These are phyloP conservation scores for Xylariaceae sp. DNA, from an alignment of 2,329 filamentous ascomycete genomes.

Conservation along the genomic window DNA sequence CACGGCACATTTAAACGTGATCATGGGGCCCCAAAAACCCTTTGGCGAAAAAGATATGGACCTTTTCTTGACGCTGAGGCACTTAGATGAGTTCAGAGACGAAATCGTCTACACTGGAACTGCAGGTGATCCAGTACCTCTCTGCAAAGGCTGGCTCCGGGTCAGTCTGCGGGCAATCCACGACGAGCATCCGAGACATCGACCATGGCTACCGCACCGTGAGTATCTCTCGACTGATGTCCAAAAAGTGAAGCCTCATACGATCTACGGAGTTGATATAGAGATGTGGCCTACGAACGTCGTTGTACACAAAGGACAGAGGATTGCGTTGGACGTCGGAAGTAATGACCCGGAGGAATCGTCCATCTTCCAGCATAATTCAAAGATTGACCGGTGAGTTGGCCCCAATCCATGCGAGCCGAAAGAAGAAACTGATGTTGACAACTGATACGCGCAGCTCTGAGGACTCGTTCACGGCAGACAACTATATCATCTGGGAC, in stretches of 20 bases:
- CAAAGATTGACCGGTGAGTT: conserved; percentile 38
- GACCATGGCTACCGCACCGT: conserved; percentile 50
- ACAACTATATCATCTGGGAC: conserved; percentile 45
- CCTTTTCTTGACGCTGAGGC: conserved; percentile 57
- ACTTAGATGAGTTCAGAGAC: conserved; percentile 48
- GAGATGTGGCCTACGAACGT: conserved; percentile 63
- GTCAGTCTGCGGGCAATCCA: conserved; percentile 52
- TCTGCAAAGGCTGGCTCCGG: conserved; percentile 61
- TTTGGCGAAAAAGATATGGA: conserved; percentile 49
- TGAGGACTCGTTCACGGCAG: conserved; percentile 38
- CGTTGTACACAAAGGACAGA: conserved; percentile 44
- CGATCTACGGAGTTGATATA: conserved; percentile 55
- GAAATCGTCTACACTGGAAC: conserved; percentile 63
- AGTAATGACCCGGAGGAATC: conserved; percentile 47
- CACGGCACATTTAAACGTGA: conserved; percentile 59
- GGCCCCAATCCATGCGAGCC: neutral
- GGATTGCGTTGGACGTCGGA: conserved; percentile 43
- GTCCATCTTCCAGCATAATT: conserved; percentile 44
- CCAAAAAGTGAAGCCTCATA: conserved; percentile 47
- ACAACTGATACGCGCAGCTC: conserved; percentile 25
- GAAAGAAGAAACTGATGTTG: neutral
- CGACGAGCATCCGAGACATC: conserved; percentile 44
- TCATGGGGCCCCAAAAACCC: conserved; percentile 50
- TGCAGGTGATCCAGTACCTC: conserved; percentile 56
- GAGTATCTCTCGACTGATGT: conserved; percentile 55